Evolutionary conservation across 768 basidiomycete species (phyloP).

Genomic region (Naganishia friedmannii): DNA sequence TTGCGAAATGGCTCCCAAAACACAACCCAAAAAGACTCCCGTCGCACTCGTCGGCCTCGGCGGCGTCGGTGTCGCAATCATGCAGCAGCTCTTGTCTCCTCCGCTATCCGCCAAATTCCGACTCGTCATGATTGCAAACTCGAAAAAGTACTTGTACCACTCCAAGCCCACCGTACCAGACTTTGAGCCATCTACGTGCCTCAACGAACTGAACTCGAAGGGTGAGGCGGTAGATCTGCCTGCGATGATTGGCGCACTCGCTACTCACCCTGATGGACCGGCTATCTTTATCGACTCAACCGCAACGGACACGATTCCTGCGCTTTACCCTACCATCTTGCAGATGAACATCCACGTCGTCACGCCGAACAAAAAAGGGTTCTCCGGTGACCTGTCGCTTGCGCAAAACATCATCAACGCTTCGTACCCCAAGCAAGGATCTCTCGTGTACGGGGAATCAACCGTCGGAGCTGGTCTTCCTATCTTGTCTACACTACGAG

Average conservation of each 20-base stretch:
- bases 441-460: conserved; percentile 62
- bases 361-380: conserved; percentile 98
- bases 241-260: conserved; percentile 53
- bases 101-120: conserved; percentile 54
- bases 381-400: conserved; percentile 67
- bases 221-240: conserved; percentile 59
- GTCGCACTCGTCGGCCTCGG: conserved; percentile 88
- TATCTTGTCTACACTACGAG: conserved; percentile 84
- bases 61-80: conserved; percentile 83
- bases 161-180: conserved; percentile 16
- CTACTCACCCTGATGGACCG: conserved; percentile 42
- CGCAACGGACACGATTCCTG: conserved; percentile 75
- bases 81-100: conserved; percentile 73
- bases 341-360: conserved; percentile 76
- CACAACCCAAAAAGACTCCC: conserved; percentile 31
- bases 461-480: conserved; percentile 97
- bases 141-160: conserved; percentile 48
- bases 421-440: conserved; percentile 57
- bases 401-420: conserved; percentile 68
- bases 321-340: conserved; percentile 75
- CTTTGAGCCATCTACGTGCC: conserved; percentile 30
- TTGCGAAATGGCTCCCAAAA: conserved; percentile 4
- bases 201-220: conserved; percentile 51
- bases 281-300: conserved; percentile 86
- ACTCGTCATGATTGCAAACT: conserved; percentile 54